Evolutionary conservation across 2,329 filamentous ascomycete species (phyloP).

Genomic region (Cladorrhinum sp.): DNA sequence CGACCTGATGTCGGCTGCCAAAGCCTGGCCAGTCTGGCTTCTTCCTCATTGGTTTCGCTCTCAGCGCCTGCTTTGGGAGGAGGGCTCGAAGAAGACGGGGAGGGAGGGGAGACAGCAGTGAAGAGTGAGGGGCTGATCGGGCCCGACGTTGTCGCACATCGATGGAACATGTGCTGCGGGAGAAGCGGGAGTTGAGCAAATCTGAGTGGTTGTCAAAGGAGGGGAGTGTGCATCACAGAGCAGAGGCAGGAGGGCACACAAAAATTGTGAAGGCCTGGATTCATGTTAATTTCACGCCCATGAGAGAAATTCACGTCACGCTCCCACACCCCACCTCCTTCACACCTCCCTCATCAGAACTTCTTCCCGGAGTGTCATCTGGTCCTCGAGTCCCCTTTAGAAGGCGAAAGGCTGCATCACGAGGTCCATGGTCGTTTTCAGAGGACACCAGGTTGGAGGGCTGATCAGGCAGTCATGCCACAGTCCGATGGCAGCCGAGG

Average conservation of each 20-base stretch:
- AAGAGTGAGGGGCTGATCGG: background rate
- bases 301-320: background rate
- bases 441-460: background rate
- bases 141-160: background rate
- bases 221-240: background rate
- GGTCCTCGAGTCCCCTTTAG: background rate
- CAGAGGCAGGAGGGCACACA: background rate
- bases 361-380: background rate
- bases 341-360: background rate
- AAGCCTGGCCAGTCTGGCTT: background rate
- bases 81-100: background rate
- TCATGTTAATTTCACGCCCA: background rate
- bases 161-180: background rate
- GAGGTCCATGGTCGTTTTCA: background rate
- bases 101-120: too few relatives aligned
- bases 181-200: background rate
- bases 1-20: conserved; percentile 1
- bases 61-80: background rate
- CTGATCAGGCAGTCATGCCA: background rate
- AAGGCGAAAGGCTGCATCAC: background rate
- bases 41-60: background rate
- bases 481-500: background rate
- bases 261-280: background rate
- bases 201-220: background rate
- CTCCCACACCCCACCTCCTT: conserved; percentile 6